Base-by-base conservation (phyloP, 1,284 basidiomycete species). In the Naganishia sp. region DNA sequence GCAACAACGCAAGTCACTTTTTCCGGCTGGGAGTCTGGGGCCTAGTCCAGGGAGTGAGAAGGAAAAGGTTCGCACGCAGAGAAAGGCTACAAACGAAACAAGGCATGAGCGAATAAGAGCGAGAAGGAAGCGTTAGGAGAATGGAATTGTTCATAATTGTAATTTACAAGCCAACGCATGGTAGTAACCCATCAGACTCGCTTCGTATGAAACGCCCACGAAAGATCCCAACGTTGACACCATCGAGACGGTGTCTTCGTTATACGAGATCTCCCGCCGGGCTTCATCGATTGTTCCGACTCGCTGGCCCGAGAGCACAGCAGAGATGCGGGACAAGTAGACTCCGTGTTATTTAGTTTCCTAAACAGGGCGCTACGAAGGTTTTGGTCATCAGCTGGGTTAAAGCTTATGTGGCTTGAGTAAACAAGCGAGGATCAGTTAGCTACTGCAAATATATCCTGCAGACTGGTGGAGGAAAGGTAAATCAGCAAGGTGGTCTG, bases 401-500 rank as follows among this genome's bases (percentile, higher is more conserved):
- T 65, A 43, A 69, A 69, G 68, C 68, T 69, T 67, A 53, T 62
- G 63, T 69, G 68, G 68, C 68, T 69, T 66, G 68, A 62, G 63
- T 69, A 62, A 66, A 69, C 68, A 66, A 69, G 68, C 68, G 65
- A 69, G 35, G 65, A 69, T 69, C 68, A 69, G 68, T 66, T 69
- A 69, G 68, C 68, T 69, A 60, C 68, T 65, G 66, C 65, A 69
- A 69, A 69, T 69, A 69, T 66, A 69, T 69, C 68, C 68, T 69
- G 68, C 68, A 69, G 68, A 69, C 68, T 69, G 60, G 60, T n/a
- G 25, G 28, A 31, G 53, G 52, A 32, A 60, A n/a, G 41, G 9
- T 7, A 35, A 55, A 23, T 67, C 56, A 63, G 60, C 55, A 31
- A 55, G 43, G 32, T 52, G 41, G 17, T 41, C 13, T 18, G 17